A percentile compares a stretch with the other conserved stretches of the same genome.
These are phyloP conservation scores for Phlyctochytrium planicorne DNA, from an alignment of 192 early-diverging fungal genomes.

Conservation along the genomic window DNA sequence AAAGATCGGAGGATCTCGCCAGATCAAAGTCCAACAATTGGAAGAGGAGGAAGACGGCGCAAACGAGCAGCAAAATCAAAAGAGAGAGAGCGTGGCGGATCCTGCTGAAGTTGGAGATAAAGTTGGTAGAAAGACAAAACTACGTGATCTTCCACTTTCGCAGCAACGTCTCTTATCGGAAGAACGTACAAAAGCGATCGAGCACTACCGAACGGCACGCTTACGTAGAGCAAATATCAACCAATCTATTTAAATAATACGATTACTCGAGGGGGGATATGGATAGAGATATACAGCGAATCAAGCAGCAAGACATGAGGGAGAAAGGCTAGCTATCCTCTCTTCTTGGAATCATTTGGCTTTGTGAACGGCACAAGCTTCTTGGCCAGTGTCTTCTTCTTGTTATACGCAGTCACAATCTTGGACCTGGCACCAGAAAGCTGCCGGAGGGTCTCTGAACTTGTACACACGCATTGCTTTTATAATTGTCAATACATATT, in stretches of 20 bases:
- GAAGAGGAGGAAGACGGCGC: conserved; percentile 44
- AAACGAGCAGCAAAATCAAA: too few relatives aligned
- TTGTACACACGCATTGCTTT: conserved; percentile 26
- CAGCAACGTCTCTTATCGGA: conserved; percentile 18
- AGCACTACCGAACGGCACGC: not conserved
- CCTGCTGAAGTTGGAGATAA: conserved; percentile 25
- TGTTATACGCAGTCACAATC: conserved; percentile 24
- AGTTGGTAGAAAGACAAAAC: conserved; percentile 41
- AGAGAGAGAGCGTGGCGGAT: too few relatives aligned
- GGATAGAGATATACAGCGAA: conserved; percentile 23
- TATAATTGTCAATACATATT: not conserved
- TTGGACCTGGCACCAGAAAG: conserved; percentile 25
- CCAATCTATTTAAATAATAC: too few relatives aligned
- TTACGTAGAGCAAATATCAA: not conserved
- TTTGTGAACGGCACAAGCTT: conserved; percentile 16
- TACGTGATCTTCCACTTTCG: conserved; percentile 17
- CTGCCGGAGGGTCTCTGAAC: conserved; percentile 19
- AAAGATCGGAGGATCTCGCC: conserved; percentile 21
- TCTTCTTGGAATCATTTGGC: too few relatives aligned
- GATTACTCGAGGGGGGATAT: too few relatives aligned
- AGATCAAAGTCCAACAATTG: conserved; percentile 33
- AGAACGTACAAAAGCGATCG: conserved; percentile 6
- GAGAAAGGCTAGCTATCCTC: too few relatives aligned
- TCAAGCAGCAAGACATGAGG: conserved; percentile 14
- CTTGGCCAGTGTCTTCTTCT: conserved; percentile 30